phyloP scores from a whole-genome alignment of 441 rosid genomes.

The Arabidopsis lyrata region DNA sequence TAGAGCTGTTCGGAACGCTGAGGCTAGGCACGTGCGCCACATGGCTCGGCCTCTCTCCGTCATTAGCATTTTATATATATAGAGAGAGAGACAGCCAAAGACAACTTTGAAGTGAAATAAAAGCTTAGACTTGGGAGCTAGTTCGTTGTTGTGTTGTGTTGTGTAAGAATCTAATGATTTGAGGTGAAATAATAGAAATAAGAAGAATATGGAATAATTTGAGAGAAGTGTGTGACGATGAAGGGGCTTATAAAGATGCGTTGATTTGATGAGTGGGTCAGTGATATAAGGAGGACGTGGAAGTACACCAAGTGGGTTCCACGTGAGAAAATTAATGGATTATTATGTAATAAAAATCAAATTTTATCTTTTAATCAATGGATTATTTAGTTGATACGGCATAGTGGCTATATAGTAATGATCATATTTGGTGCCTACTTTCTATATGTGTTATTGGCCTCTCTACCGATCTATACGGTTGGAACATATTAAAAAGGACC shows the following conservation, averaged over 20 bases:
- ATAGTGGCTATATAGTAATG: conserved; percentile 36
- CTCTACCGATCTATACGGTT: conserved; percentile 14
- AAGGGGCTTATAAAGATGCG: conserved; percentile 43
- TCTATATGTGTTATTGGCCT: conserved; percentile 25
- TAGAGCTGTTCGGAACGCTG: conserved; percentile 71
- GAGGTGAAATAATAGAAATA: conserved; percentile 27
- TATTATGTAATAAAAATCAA: conserved; percentile 32
- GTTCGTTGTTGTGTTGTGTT: conserved; percentile 39
- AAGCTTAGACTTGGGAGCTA: conserved; percentile 44
- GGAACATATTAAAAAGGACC: conserved; percentile 4
- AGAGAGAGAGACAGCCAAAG: conserved; percentile 14
- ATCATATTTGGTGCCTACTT: conserved; percentile 14
- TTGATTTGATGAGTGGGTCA: conserved; percentile 44
- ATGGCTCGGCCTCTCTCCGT: conserved; percentile 45
- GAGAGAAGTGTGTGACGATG: conserved; percentile 43
- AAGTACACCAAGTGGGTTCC: conserved; percentile 51
- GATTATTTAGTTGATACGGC: conserved; percentile 25
- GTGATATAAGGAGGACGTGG: conserved; percentile 44
- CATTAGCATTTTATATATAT: conserved; percentile 38
- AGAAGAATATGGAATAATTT: conserved; percentile 42
- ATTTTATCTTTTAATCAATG: conserved; percentile 24
- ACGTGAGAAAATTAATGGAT: conserved; percentile 39
- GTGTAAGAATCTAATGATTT: conserved; percentile 39
- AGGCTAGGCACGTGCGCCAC: conserved; percentile 64
- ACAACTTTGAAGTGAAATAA: conserved; percentile 7